Conservation (phyloP, 2,329 filamentous ascomycete species). For the Beauveria rudraprayagi region DNA sequence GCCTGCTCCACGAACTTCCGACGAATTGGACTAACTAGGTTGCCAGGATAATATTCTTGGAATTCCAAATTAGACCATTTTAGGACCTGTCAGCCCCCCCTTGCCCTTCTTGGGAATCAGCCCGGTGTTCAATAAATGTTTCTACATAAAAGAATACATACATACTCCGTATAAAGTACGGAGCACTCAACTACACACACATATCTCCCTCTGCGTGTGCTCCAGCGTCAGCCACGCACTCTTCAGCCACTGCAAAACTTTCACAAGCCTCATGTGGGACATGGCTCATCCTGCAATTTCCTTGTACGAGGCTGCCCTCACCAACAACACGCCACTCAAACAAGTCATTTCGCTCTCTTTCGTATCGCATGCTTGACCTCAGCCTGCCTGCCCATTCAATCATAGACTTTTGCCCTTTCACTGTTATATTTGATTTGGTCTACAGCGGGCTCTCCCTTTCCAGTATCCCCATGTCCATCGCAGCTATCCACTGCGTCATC, state of each 20-base stretch:
- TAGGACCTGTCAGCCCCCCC: too few species aligned
- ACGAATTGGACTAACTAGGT: too few species aligned
- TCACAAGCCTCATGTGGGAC: constrained; percentile 6
- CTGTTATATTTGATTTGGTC: neutral
- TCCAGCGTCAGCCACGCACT: neutral
- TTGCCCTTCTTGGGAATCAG: neutral
- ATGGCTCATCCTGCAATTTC: constrained; percentile 9
- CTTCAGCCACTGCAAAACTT: neutral
- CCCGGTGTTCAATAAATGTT: neutral
- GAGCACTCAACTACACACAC: too few species aligned
- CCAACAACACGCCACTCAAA: too few species aligned
- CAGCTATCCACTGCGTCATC: neutral
- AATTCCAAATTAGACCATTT: too few species aligned
- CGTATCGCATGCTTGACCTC: neutral
- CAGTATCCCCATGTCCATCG: neutral
- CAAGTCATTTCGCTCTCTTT: neutral
- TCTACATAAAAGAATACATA: too few species aligned
- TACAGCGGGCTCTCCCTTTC: neutral
- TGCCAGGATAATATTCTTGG: too few species aligned
- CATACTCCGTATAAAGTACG: too few species aligned
- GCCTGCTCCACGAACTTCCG: too few species aligned
- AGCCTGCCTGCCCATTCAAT: neutral
- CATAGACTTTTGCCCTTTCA: neutral
- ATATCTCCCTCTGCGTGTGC: too few species aligned
- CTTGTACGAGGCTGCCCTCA: neutral